Percentiles rank a stretch among this genome's conserved stretches.
Evolutionary conservation across 768 basidiomycete genomes (phyloP).

Genomic region (Gymnopilus junonius): DNA sequence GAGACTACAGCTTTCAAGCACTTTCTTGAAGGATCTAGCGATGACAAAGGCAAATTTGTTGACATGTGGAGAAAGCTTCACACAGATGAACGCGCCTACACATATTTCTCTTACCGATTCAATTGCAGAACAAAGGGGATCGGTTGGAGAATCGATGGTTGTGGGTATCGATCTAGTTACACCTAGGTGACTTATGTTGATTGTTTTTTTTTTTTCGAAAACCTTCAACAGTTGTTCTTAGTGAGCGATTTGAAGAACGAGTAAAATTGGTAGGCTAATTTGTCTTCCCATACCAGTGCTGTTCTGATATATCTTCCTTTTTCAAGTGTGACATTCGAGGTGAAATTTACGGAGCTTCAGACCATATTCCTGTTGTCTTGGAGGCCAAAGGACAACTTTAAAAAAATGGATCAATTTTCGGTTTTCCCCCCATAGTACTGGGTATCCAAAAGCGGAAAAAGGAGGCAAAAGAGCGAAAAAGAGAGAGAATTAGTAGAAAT

Average conservation of each 20-base stretch:
- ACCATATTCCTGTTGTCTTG: constrained; percentile 77
- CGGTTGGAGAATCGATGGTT: constrained; percentile 89
- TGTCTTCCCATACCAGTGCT: neutral
- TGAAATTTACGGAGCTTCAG: constrained; percentile 87
- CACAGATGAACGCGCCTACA: constrained; percentile 73
- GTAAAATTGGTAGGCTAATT: constrained; percentile 56
- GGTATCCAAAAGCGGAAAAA: no score
- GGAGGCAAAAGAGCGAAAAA: no score
- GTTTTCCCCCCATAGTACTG: no score
- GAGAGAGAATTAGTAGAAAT: no score
- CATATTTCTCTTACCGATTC: constrained; percentile 86
- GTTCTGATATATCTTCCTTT: neutral
- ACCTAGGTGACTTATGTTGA: neutral
- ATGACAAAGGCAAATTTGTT: constrained; percentile 53
- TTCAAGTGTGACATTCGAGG: constrained; percentile 78
- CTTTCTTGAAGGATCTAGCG: constrained; percentile 60
- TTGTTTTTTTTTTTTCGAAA: neutral
- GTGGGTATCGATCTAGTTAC: constrained; percentile 43
- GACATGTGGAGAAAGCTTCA: constrained; percentile 82
- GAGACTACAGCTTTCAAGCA: constrained; percentile 78
- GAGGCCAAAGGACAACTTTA: constrained; percentile 62
- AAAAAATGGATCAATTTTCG: constrained; percentile 7
- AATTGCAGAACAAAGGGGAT: constrained; percentile 79
- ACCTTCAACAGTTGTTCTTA: constrained; percentile 63
- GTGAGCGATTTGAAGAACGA: constrained; percentile 64